These are phyloP conservation scores for Pichia deserticola DNA, from an alignment of 805 yeast species.

Conservation along the genomic window DNA sequence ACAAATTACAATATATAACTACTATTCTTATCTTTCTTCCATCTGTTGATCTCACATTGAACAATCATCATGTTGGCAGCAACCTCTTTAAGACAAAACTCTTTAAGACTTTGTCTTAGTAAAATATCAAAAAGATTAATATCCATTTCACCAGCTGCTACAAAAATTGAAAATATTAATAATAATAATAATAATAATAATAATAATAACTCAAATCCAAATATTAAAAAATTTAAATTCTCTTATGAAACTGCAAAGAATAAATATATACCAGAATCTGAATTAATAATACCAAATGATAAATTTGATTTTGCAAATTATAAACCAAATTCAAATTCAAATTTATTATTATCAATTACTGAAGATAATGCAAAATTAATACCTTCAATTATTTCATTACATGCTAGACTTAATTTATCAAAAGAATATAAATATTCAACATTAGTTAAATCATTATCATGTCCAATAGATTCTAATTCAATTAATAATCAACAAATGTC, in stretches of 20 bases:
- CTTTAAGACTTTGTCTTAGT: background rate
- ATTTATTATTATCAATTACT: constrained; percentile 22
- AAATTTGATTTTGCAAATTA: constrained; percentile 28
- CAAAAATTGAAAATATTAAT: too few species aligned
- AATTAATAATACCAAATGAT: constrained; percentile 16
- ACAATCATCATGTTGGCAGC: background rate
- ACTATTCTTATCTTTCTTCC: too few species aligned
- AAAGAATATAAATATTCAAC: constrained; percentile 49
- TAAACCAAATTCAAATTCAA: constrained; percentile 19
- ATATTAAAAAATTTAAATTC: constrained; percentile 16
- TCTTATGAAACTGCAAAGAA: constrained; percentile 26
- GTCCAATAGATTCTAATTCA: constrained; percentile 36
- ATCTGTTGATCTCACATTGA: background rate
- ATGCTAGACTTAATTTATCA: constrained; percentile 66
- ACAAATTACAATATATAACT: too few species aligned
- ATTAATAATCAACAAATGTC: constrained; percentile 68
- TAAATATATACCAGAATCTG: constrained; percentile 8
- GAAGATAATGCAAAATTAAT: constrained; percentile 51
- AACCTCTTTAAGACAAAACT: background rate
- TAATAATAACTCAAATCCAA: constrained; percentile 5
- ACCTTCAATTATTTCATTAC: constrained; percentile 72
- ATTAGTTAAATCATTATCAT: constrained; percentile 74
- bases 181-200: background rate
- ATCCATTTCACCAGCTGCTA: constrained; percentile 6
- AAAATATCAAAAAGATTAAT: too few species aligned